phyloP scores from a whole-genome alignment of 2,329 filamentous ascomycete genomes.

The Leptoxyphium fumago region DNA sequence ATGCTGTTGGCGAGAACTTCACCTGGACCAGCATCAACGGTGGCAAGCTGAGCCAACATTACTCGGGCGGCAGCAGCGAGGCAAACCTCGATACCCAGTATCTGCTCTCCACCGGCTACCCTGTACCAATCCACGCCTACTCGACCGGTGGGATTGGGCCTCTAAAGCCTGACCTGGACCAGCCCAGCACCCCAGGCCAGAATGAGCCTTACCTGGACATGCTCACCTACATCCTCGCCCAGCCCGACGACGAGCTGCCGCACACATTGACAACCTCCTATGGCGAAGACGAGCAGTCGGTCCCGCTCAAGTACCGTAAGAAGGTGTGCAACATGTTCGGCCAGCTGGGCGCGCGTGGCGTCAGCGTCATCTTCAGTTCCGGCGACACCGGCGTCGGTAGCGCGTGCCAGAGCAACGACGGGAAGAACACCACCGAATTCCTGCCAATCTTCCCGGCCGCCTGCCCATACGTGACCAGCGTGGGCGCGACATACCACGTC shows the following conservation, averaged over 20 bases:
- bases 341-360: conserved; percentile 49
- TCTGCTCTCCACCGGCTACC: conserved; percentile 39
- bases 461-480: conserved; percentile 32
- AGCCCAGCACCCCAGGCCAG: conserved; percentile 26
- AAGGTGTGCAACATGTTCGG: conserved; percentile 50
- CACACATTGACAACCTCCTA: conserved; percentile 49
- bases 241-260: conserved; percentile 40
- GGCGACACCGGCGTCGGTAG: conserved; percentile 47
- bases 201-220: conserved; percentile 55
- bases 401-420: conserved; percentile 31
- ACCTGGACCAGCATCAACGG: conserved; percentile 40
- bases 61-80: conserved; percentile 31
- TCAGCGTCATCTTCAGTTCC: conserved; percentile 45
- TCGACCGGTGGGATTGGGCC: conserved; percentile 38
- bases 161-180: conserved; percentile 32
- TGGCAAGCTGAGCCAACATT: conserved; percentile 33
- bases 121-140: conserved; percentile 42
- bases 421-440: conserved; percentile 29
- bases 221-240: conserved; percentile 41
- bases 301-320: conserved; percentile 43
- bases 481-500: conserved; percentile 27
- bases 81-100: conserved; percentile 52
- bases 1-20: conserved; percentile 36
- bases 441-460: conserved; percentile 31
- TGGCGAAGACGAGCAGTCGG: conserved; percentile 47